phyloP scores from a whole-genome alignment of 2,329 filamentous ascomycete genomes.

The Trichoderma arundinaceum region DNA sequence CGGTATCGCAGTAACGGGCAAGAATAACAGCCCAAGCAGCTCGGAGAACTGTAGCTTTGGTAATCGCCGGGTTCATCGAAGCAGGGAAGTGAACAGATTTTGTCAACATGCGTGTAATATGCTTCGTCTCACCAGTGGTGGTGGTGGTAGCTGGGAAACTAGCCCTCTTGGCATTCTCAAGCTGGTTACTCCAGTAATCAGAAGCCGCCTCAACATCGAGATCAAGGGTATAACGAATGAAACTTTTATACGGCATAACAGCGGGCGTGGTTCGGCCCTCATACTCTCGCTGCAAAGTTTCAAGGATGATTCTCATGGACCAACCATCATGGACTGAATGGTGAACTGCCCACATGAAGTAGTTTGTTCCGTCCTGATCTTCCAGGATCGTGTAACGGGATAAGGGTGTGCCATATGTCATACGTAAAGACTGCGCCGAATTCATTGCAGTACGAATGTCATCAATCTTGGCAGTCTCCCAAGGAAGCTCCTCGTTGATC shows the following conservation, averaged over 20 bases:
- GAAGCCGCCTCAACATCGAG: slow-evolving; percentile 25
- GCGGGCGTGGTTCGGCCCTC: neutral
- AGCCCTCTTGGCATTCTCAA: slow-evolving; percentile 27
- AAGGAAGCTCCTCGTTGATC: slow-evolving; percentile 29
- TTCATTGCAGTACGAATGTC: slow-evolving; percentile 4
- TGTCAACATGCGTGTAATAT: slow-evolving; percentile 22
- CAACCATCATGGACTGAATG: slow-evolving; percentile 43
- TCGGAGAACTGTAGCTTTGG: slow-evolving; percentile 36
- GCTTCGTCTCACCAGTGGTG: neutral
- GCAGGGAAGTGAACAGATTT: slow-evolving; percentile 22
- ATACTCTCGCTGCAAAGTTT: slow-evolving; percentile 31
- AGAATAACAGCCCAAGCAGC: slow-evolving; percentile 40
- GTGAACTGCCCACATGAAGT: slow-evolving; percentile 39
- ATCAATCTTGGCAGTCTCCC: neutral
- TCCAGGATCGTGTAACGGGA: slow-evolving; percentile 9
- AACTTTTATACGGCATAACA: slow-evolving; percentile 9
- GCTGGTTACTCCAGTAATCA: slow-evolving; percentile 32
- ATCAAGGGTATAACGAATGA: slow-evolving; percentile 23
- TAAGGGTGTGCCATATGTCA: slow-evolving; percentile 27
- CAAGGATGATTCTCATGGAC: slow-evolving; percentile 34
- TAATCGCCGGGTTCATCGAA: slow-evolving; percentile 28
- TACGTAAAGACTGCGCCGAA: neutral
- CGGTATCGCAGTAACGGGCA: slow-evolving; percentile 23
- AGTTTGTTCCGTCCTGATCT: neutral
- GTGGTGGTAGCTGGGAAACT: slow-evolving; percentile 28